Percentiles rank a stretch among this genome's conserved stretches.
phyloP scores from a whole-genome alignment of 1,284 basidiomycete genomes.

The Hymenochaete sp. region DNA sequence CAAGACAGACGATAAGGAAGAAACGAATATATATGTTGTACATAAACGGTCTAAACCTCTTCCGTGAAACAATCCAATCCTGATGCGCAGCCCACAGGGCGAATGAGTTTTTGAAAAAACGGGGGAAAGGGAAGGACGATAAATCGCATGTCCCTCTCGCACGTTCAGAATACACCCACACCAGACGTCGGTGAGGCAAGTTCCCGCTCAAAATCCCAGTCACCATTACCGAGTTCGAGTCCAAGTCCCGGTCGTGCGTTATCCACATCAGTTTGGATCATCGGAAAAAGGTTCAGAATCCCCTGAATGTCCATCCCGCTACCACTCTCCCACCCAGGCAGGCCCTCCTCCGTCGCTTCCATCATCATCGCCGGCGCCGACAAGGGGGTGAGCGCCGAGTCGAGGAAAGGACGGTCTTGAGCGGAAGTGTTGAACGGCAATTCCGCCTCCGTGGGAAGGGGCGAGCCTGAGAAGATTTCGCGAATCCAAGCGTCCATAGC shows the following conservation, averaged over 20 bases:
- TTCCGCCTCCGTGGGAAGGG: constrained; percentile 30
- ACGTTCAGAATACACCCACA: constrained; percentile 14
- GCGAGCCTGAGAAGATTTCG: constrained; percentile 56
- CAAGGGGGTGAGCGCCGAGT: constrained; percentile 19
- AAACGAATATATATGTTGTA: constrained; percentile 18
- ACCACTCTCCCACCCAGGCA: constrained; percentile 34
- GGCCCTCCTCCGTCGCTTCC: constrained; percentile 12
- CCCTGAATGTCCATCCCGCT: constrained; percentile 57
- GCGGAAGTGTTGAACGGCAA: constrained; percentile 24
- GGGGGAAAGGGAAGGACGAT: not conserved
- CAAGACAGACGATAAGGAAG: constrained; percentile 17
- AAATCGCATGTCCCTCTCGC: not conserved
- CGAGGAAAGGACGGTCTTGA: constrained; percentile 18
- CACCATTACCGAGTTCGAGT: constrained; percentile 24
- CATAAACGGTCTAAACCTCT: constrained; percentile 19
- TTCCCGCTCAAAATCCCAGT: constrained; percentile 13
- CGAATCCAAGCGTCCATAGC: constrained; percentile 57
- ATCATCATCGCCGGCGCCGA: constrained; percentile 19
- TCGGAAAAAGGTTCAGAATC: constrained; percentile 46
- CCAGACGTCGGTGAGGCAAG: constrained; percentile 4
- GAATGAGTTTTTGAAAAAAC: constrained; percentile 9
- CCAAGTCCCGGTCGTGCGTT: constrained; percentile 24
- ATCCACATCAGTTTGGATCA: constrained; percentile 22
- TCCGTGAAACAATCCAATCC: constrained; percentile 15
- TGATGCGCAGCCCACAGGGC: constrained; percentile 7